Evolutionary conservation across 2,329 filamentous ascomycete genomes (phyloP).

Genomic region (Aspergillus pseudonomiae): DNA sequence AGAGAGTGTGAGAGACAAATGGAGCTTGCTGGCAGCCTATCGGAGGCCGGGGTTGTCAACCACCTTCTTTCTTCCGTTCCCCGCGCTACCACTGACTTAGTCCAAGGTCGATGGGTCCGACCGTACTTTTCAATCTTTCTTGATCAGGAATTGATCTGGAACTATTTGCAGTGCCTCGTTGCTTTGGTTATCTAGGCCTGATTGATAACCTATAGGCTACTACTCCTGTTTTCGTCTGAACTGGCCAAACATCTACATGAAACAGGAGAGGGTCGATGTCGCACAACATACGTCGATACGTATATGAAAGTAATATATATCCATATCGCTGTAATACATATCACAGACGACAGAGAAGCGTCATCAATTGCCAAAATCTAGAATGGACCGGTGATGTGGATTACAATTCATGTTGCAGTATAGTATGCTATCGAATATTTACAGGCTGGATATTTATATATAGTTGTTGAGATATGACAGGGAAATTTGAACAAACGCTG

Average conservation of each 20-base stretch:
- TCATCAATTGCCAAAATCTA: background rate
- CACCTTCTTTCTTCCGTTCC: slow-evolving; percentile 9
- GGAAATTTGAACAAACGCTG: background rate
- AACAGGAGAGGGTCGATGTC: background rate
- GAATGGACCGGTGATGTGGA: background rate
- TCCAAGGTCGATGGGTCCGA: slow-evolving; percentile 5
- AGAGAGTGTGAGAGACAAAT: slow-evolving; percentile 10
- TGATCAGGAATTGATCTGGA: background rate
- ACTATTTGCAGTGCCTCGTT: background rate
- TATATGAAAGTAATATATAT: background rate
- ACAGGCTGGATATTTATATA: background rate
- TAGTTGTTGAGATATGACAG: background rate
- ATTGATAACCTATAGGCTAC: background rate
- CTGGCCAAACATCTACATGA: background rate
- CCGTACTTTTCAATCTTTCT: background rate
- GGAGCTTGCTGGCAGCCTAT: slow-evolving; percentile 17
- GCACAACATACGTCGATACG: background rate
- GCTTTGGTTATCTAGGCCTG: background rate
- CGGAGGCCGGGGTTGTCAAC: slow-evolving; percentile 18
- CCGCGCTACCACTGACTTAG: slow-evolving; percentile 13
- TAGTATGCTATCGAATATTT: background rate
- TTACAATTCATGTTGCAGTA: background rate
- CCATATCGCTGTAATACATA: background rate
- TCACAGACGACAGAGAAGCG: background rate
- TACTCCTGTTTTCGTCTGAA: background rate